Base-by-base conservation (phyloP, 78 protist species). In the Dictyostelium citrinum region DNA sequence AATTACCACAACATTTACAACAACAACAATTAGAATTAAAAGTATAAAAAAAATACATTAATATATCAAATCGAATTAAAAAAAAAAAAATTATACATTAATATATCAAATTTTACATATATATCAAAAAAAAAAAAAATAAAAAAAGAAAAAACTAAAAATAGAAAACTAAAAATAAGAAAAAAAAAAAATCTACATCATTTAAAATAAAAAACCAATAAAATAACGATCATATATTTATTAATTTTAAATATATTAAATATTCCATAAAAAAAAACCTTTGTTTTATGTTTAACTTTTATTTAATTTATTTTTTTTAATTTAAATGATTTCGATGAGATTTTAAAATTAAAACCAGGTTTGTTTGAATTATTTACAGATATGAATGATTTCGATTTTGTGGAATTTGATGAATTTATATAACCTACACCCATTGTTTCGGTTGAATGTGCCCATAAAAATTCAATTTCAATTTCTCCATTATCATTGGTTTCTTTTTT, bases 381-480 rank as follows among this genome's bases (percentile, higher is more conserved):
- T 0, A 88, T 60, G 1, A 78, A 27, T 27, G 85, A 64, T n/a
- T 78, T 78, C 43, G 84, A 76, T 76, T 55, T 55, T 55, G 27
- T 20, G 9, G 70, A 61, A 33, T 29, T 41, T 14, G 37, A 22
- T 61, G 93, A 79, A 12, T 27, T 12, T 17, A 90, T 72, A 90
- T 88, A 95, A 22, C 97, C 95, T 24, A 95, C n/a, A n/a, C 90
- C 97, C 97, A 95, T 95, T 10, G 76, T 55, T 39, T 77, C 58
- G 0, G 97, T 95, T 24, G 97, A 61, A 60, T 91, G 94, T 6
- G 84, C 95, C 95, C 95, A 95, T 17, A 88, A 51, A 31, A 95
- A 91, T 39, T 85, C 97, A 17, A 95, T 74, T 51, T 72, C 82
- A 79, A 90, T 90, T 37, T 41, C 12, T 17, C 27, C 58, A 22